These are phyloP conservation scores for Cordyceps javanica DNA, from an alignment of 2,329 filamentous ascomycete species.

Conservation along the genomic window DNA sequence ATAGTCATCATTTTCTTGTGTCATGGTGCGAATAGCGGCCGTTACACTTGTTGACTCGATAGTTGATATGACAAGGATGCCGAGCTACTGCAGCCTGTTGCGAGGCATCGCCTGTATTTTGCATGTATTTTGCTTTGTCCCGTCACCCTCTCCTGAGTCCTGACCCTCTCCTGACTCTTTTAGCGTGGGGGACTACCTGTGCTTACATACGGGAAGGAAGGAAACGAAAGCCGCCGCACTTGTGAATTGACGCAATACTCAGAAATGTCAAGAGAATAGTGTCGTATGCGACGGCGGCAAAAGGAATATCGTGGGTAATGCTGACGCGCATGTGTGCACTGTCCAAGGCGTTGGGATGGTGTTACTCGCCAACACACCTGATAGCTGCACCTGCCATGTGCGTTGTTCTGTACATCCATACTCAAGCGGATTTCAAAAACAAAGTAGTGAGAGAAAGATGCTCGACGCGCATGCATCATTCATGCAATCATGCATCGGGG, in stretches of 20 bases:
- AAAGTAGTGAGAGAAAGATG: neutral
- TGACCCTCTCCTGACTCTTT: neutral
- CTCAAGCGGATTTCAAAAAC: no score
- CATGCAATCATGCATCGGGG: neutral
- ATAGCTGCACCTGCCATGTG: neutral
- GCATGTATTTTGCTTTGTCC: slow-evolving; percentile 1
- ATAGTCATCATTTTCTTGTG: neutral
- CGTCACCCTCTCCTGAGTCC: neutral
- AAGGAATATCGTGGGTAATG: neutral
- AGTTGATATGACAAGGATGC: neutral
- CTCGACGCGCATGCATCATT: no score
- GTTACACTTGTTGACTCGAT: neutral
- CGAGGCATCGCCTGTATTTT: neutral
- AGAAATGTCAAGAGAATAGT: neutral
- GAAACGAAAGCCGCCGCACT: neutral
- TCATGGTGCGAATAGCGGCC: neutral
- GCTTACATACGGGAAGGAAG: neutral
- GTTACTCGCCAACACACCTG: neutral
- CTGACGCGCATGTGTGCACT: neutral
- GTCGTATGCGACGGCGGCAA: neutral
- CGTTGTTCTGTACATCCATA: no score
- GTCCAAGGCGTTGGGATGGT: no score
- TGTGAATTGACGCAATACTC: neutral
- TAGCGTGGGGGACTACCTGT: neutral
- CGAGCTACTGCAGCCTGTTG: neutral